A percentile compares a stretch with the other conserved stretches of the same genome.
phyloP scores from a whole-genome alignment of 2,329 filamentous ascomycete species.

The Chrysoporthe austroafricana region DNA sequence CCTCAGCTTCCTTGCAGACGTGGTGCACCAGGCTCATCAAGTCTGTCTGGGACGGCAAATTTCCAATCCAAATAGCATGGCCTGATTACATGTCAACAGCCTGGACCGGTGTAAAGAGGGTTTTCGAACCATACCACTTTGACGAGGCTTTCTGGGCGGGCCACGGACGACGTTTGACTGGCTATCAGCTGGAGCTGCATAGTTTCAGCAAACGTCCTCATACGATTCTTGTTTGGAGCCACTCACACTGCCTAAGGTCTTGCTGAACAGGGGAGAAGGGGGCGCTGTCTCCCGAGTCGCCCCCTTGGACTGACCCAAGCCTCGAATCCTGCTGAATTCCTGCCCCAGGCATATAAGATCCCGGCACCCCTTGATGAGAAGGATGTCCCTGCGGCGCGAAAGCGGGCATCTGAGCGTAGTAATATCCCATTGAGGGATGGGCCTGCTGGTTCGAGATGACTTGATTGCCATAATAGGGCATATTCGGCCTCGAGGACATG shows the following conservation, averaged over 20 bases:
- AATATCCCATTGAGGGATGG: slow-evolving; percentile 44
- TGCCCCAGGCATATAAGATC: slow-evolving; percentile 41
- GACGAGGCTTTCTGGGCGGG: slow-evolving; percentile 60
- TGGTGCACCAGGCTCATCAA: slow-evolving; percentile 87
- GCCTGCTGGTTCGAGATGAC: slow-evolving; percentile 46
- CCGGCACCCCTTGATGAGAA: slow-evolving; percentile 40
- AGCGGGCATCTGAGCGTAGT: slow-evolving; percentile 46
- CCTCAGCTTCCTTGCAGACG: slow-evolving; percentile 77
- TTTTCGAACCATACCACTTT: slow-evolving; percentile 58
- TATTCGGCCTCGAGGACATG: slow-evolving; percentile 43
- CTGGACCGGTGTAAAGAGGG: neutral
- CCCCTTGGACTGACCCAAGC: slow-evolving; percentile 27
- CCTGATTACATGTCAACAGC: slow-evolving; percentile 50
- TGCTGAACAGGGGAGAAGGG: slow-evolving; percentile 20
- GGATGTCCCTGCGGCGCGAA: slow-evolving; percentile 41
- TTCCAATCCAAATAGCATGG: slow-evolving; percentile 94
- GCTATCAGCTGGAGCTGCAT: slow-evolving; percentile 32
- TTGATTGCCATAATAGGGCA: slow-evolving; percentile 50
- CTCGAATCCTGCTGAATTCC: slow-evolving; percentile 35
- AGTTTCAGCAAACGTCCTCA: slow-evolving; percentile 7
- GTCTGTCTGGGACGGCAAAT: slow-evolving; percentile 81
- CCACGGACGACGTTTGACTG: slow-evolving; percentile 53
- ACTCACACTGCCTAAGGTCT: slow-evolving; percentile 29
- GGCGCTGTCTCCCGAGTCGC: slow-evolving; percentile 21
- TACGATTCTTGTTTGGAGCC: neutral